A percentile compares a stretch with the other conserved stretches of the same genome.
Conservation (phyloP, 2,329 filamentous ascomycete species). For the Dendryphion nanum region DNA sequence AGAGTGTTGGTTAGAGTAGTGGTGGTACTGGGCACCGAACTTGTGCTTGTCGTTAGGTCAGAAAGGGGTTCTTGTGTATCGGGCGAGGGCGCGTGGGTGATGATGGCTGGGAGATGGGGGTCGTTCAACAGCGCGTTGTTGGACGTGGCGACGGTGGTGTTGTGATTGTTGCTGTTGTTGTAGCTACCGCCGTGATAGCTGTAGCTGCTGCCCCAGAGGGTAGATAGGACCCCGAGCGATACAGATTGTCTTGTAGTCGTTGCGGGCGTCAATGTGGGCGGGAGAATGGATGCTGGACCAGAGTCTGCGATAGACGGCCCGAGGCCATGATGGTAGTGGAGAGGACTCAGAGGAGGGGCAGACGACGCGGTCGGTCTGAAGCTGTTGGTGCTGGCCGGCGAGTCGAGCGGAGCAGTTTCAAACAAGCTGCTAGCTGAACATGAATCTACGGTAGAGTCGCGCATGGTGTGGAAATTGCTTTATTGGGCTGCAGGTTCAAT, state of each 20-base stretch:
- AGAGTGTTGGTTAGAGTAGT: constrained; percentile 37
- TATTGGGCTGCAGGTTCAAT: constrained; percentile 38
- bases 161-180: too few species aligned
- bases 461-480: constrained; percentile 32
- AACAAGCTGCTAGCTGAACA: constrained; percentile 21
- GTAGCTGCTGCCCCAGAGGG: constrained; percentile 26
- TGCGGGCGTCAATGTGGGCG: constrained; percentile 33
- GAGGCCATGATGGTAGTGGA: constrained; percentile 11
- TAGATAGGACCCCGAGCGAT: constrained; percentile 31
- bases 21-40: constrained; percentile 35
- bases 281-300: constrained; percentile 16
- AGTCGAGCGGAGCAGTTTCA: constrained; percentile 17
- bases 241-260: constrained; percentile 36
- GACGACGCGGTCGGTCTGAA: background rate
- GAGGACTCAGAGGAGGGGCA: background rate
- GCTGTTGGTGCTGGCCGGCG: constrained; percentile 1
- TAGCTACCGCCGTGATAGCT: too few species aligned
- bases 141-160: constrained; percentile 13
- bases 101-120: constrained; percentile 20
- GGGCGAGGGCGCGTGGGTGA: constrained; percentile 28
- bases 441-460: constrained; percentile 24
- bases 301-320: constrained; percentile 14
- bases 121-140: constrained; percentile 13
- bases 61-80: constrained; percentile 26
- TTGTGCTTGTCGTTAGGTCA: constrained; percentile 31